A percentile compares a stretch with the other conserved stretches of the same genome.
These are phyloP conservation scores for Nakaseomyces kungkrabaensis DNA, from an alignment of 1,139 yeast genomes.

Conservation along the genomic window DNA sequence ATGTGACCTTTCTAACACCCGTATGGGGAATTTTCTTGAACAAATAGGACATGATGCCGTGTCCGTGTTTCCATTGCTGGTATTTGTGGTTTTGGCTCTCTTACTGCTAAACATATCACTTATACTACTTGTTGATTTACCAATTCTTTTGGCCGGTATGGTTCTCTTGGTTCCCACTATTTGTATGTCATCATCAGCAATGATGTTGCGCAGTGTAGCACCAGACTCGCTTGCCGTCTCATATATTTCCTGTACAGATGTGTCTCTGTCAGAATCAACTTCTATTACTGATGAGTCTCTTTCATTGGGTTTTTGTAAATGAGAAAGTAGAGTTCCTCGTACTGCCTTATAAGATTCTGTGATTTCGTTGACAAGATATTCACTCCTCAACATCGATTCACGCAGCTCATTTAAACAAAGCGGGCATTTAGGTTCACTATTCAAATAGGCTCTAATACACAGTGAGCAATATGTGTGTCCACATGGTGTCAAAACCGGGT, in stretches of 20 bases:
- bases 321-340: slow-evolving; percentile 29
- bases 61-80: slow-evolving; percentile 3
- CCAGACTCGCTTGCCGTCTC: background rate
- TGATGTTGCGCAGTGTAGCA: slow-evolving; percentile 3
- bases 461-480: slow-evolving; percentile 87
- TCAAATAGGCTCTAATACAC: slow-evolving; percentile 68
- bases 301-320: slow-evolving; percentile 4
- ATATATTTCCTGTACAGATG: background rate
- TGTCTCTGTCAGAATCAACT: slow-evolving; percentile 12
- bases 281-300: slow-evolving; percentile 8
- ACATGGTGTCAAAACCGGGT: slow-evolving; percentile 81
- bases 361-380: slow-evolving; percentile 64
- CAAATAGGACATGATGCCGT: slow-evolving; percentile 67
- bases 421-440: slow-evolving; percentile 60
- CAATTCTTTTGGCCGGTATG: slow-evolving; percentile 15
- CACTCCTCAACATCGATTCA: slow-evolving; percentile 62
- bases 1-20: slow-evolving; percentile 52
- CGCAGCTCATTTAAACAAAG: slow-evolving; percentile 63
- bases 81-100: slow-evolving; percentile 7
- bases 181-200: slow-evolving; percentile 20
- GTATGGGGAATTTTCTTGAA: slow-evolving; percentile 43
- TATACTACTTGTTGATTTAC: background rate
- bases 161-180: slow-evolving; percentile 16
- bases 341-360: slow-evolving; percentile 44
- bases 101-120: slow-evolving; percentile 1